Base-by-base conservation (phyloP, 108 stramenopile genomes). In the Fragilariopsis cylindrus region DNA sequence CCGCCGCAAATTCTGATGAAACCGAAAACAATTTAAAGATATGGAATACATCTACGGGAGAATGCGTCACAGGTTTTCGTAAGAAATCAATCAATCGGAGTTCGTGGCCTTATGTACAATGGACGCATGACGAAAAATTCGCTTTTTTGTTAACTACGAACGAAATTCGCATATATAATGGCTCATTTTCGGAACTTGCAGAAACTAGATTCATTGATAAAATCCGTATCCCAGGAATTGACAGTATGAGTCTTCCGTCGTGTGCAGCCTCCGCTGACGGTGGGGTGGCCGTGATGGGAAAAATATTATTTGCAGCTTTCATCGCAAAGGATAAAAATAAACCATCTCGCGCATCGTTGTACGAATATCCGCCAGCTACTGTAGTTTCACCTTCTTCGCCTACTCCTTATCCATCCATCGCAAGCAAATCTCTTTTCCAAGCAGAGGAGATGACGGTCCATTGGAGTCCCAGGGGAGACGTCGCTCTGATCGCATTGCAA, bases 71-170 rank as follows among this genome's bases (percentile, higher is more conserved):
- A 15, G 84, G 90, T 13, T 90, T 97, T 45, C 71, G 69, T n/a
- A 85, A 85, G 55, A 92, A 91, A 73, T 54, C 49, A 15, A 72
- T 93, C 60, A 89, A 81, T 56, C 81, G 89, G 46, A 82, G 86
- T 40, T 71, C 87, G 6, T 94, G 96, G 95, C 91, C 92, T 1
- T 85, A 89, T 58, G 40, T 98, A 41, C 94, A 97, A 69, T 98
- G 93, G 94, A 96, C 92, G 49, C 71, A 85, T 57, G 94, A 98
- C 74, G 98, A 98, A 82, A 49, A 65, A 49, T 79, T 82, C 43
- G 87, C 85, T 63, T 86, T 92, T 72, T 48, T 88, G 30, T 65
- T 88, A 40, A 72, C 74, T 1, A 87, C 91, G 60, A 92, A 89
- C 71, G 91, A 95, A 73, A 78, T 95, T 60, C 90, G 87, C 55